A percentile compares a stretch with the other conserved stretches of the same genome.
phyloP scores from a whole-genome alignment of 2,329 filamentous ascomycete species.

The Fusarium kyushuense region DNA sequence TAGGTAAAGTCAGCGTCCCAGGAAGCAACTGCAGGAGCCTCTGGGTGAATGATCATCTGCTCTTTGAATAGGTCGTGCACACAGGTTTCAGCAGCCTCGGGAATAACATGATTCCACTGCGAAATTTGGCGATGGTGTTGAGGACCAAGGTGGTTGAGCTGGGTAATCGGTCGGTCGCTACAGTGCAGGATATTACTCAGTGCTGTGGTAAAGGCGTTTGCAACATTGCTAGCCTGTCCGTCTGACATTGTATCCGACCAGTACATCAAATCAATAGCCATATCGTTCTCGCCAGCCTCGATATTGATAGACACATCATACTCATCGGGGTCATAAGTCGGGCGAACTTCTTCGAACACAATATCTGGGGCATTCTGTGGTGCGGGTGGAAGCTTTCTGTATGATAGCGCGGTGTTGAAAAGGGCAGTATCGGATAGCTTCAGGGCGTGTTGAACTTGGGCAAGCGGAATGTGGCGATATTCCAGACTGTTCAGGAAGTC shows the following conservation, averaged over 20 bases:
- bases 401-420: constrained; percentile 46
- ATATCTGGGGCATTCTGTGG: constrained; percentile 22
- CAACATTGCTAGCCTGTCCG: constrained; percentile 36
- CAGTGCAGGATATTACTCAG: constrained; percentile 39
- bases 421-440: constrained; percentile 37
- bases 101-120: constrained; percentile 27
- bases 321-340: constrained; percentile 43
- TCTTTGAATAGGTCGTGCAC: constrained; percentile 32
- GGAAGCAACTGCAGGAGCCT: constrained; percentile 28
- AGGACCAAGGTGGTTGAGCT: constrained; percentile 27
- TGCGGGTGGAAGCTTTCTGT: constrained; percentile 37
- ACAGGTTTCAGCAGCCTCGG: constrained; percentile 17
- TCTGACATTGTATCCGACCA: constrained; percentile 41
- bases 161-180: constrained; percentile 3
- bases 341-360: constrained; percentile 40
- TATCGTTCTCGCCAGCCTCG: constrained; percentile 33
- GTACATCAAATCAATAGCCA: constrained; percentile 44
- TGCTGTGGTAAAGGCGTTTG: constrained; percentile 27
- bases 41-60: background rate
- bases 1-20: constrained; percentile 40
- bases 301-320: constrained; percentile 42
- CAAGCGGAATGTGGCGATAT: constrained; percentile 25
- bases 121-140: constrained; percentile 5
- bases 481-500: constrained; percentile 36
- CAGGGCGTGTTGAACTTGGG: constrained; percentile 41